A percentile compares a stretch with the other conserved stretches of the same genome.
Conservation (phyloP, 441 rosid species). For the Populus hybrid region DNA sequence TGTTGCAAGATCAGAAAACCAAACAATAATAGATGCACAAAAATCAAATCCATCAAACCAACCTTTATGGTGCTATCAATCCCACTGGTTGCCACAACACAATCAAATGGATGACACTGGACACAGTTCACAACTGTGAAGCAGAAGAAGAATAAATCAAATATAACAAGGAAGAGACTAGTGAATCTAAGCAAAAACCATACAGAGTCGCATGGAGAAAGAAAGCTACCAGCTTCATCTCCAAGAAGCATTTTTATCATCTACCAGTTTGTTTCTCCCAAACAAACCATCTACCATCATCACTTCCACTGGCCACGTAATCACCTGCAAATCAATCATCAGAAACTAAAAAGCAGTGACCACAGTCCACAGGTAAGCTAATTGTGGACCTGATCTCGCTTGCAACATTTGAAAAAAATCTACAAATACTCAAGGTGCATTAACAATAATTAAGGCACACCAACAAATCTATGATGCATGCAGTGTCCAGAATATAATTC, state of each 20-base stretch:
- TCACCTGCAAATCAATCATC: constrained; percentile 54
- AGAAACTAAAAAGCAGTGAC: not conserved
- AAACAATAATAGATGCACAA: not conserved
- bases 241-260: constrained; percentile 82
- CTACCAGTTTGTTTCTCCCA: constrained; percentile 96
- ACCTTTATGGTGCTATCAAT: constrained; percentile 96
- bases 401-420: not conserved
- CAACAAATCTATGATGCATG: not conserved
- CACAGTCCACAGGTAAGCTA: not conserved
- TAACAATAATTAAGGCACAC: not conserved
- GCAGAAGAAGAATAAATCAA: constrained; percentile 19
- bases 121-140: constrained; percentile 88
- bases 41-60: constrained; percentile 21
- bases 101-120: constrained; percentile 92
- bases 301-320: constrained; percentile 87
- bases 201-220: constrained; percentile 1
- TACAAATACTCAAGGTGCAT: not conserved
- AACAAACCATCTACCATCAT: constrained; percentile 97
- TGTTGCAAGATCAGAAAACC: constrained; percentile 20
- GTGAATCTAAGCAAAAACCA: not conserved
- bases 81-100: constrained; percentile 96
- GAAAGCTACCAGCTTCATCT: constrained; percentile 77
- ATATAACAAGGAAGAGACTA: constrained; percentile 12
- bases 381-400: not conserved
- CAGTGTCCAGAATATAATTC: not conserved